phyloP scores from a whole-genome alignment of 2,329 filamentous ascomycete genomes.

The Leptographium wingfieldii region DNA sequence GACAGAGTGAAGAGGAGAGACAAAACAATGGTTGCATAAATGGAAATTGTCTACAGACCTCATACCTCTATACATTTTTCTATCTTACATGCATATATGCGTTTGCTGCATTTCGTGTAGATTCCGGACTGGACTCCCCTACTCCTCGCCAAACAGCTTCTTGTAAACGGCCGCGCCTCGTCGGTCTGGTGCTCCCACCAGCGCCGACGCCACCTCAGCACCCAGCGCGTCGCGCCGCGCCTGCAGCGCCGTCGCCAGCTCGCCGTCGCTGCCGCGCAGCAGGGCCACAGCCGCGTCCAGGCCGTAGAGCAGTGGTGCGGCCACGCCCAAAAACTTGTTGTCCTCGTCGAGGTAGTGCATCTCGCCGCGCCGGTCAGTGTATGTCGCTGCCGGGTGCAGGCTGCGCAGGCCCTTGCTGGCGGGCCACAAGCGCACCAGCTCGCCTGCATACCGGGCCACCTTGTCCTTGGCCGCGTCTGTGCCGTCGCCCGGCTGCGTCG shows the following conservation, averaged over 20 bases:
- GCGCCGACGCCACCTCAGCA: slow-evolving; percentile 15
- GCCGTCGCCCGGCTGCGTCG: slow-evolving; percentile 18
- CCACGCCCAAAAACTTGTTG: slow-evolving; percentile 24
- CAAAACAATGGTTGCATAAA: background rate
- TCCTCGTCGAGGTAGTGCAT: slow-evolving; percentile 21
- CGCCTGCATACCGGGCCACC: slow-evolving; percentile 17
- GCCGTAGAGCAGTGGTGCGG: slow-evolving; percentile 28
- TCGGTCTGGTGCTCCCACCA: slow-evolving; percentile 9
- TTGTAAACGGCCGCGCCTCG: slow-evolving; percentile 18
- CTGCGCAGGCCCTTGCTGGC: slow-evolving; percentile 22
- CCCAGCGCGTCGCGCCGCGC: slow-evolving; percentile 23
- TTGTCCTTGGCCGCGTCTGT: slow-evolving; percentile 16
- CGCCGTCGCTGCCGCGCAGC: slow-evolving; percentile 17
- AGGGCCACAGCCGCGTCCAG: slow-evolving; percentile 32
- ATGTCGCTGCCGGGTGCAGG: slow-evolving; percentile 23
- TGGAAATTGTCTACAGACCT: too few relatives aligned
- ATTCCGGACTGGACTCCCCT: background rate
- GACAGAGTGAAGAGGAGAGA: too few relatives aligned
- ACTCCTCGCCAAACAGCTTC: slow-evolving; percentile 17
- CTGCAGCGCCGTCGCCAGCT: slow-evolving; percentile 24
- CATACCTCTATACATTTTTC: background rate
- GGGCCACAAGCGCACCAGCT: slow-evolving; percentile 30
- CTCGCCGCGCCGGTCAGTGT: slow-evolving; percentile 13
- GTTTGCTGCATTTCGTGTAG: too few relatives aligned
- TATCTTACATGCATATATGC: background rate